These are phyloP conservation scores for Dionaea muscipula DNA, from an alignment of 179 eudicot genomes.

Conservation along the genomic window DNA sequence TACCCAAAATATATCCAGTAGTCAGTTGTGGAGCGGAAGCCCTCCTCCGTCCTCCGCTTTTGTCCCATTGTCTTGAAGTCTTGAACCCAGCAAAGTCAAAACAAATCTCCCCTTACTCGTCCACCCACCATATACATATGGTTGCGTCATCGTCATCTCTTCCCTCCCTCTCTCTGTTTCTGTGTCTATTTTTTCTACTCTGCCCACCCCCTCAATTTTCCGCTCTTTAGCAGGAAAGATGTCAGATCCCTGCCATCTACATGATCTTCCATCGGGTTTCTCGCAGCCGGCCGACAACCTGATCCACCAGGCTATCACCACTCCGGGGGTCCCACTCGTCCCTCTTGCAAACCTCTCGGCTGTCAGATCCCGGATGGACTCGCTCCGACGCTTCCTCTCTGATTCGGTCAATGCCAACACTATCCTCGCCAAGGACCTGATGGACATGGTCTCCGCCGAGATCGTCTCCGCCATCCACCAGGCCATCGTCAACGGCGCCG, in stretches of 20 bases:
- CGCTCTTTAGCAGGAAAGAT: too few species aligned
- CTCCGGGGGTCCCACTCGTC: conserved; percentile 5
- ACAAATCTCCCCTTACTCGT: too few species aligned
- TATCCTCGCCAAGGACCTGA: conserved; percentile 23
- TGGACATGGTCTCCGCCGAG: conserved; percentile 39
- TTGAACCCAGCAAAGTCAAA: too few species aligned
- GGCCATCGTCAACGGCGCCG: conserved; percentile 51
- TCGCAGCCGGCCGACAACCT: background rate
- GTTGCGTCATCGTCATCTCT: too few species aligned
- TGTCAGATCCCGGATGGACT: conserved; percentile 38
- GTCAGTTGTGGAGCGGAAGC: too few species aligned
- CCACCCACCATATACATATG: too few species aligned
- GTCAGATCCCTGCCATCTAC: conserved; percentile 7
- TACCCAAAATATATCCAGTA: too few species aligned
- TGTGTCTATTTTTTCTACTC: too few species aligned
- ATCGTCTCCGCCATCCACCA: conserved; percentile 54
- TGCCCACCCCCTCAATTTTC: too few species aligned
- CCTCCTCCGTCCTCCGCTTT: too few species aligned
- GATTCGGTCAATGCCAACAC: conserved; percentile 35
- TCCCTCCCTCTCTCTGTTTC: too few species aligned
- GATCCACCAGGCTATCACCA: background rate
- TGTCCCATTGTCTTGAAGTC: too few species aligned
- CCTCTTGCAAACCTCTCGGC: conserved; percentile 42
- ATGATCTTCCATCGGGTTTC: background rate
- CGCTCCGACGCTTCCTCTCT: conserved; percentile 41